A percentile compares a stretch with the other conserved stretches of the same genome.
Conservation (phyloP, 2,329 filamentous ascomycete species). For the Cucurbitaria berberidis region DNA sequence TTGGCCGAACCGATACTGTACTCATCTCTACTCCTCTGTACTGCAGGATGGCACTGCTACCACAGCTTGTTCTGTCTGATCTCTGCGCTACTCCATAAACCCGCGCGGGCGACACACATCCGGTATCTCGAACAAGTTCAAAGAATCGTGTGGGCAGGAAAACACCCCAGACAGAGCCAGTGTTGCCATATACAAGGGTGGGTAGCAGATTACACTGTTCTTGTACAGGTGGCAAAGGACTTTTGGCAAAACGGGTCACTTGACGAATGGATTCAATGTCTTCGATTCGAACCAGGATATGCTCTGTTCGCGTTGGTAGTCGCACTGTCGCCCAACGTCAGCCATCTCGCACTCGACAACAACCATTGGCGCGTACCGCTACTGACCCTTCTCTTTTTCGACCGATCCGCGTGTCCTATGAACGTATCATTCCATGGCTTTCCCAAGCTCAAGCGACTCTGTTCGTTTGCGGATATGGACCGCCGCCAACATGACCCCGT, state of each 20-base stretch:
- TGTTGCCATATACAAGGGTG: not conserved
- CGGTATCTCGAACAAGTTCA: not conserved
- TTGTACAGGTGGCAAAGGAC: not conserved
- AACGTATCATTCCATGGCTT: not conserved
- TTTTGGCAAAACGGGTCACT: not conserved
- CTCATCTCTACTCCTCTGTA: not conserved
- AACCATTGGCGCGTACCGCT: not conserved
- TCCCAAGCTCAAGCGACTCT: not conserved
- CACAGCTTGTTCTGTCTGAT: not conserved
- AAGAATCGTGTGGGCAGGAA: not conserved
- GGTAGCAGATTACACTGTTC: not conserved
- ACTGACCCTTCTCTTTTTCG: not conserved
- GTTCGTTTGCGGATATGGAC: not conserved
- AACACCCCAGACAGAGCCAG: not conserved
- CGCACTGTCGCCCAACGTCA: not conserved
- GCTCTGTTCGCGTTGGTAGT: not conserved
- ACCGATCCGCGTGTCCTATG: not conserved
- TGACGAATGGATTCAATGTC: not conserved
- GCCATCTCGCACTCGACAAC: not conserved
- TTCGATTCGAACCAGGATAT: not conserved
- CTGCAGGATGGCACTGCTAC: not conserved
- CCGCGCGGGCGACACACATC: not conserved
- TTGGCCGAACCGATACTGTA: not conserved
- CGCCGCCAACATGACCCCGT: not conserved
- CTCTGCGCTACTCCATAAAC: not conserved